Base-by-base conservation (phyloP, 257 asterid genomes). In the Dorcoceras hygrometricum region DNA sequence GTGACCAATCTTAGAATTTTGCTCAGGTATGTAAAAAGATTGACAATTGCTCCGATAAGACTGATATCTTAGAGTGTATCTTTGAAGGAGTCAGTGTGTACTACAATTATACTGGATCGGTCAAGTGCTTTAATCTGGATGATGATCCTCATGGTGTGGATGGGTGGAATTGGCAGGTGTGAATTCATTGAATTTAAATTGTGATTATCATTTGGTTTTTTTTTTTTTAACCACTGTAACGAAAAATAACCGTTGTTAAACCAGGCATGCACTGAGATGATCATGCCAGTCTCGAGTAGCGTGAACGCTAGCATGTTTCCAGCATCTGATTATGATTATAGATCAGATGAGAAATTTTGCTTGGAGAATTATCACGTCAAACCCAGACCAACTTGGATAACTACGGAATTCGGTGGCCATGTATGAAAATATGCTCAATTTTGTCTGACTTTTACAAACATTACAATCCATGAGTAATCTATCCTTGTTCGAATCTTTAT, bases 101-200 rank as follows among this genome's bases (percentile, higher is more conserved):
- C 71, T 92, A 92, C 82, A 92, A 92, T 63, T 86, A 82, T 73
- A 89, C 96, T 0, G 96, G 96, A 71, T 73, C 78, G 5, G 86
- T 78, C 65, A 77, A 75, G 20, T 89, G 98, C 83, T 92, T 87
- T 78, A 58, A 88, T 75, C 67, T 89, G 75, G 86, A 83, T 28
- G 97, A 92, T 54, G 97, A 92, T 57, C 97, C 96, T 73, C 94
- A 92, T 79, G 98, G 98, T 31, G 81, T 86, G 91, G 76, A 75
- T 28, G 98, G 98, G 60, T 92, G 96, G 98, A 78, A 87, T 65
- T 92, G 98, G 97, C 98, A 92, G 95, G 98, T 92, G 71, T 2
- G 54, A 51, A 36, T 48, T 26, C 20, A 23, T 23, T 54, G 19
- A 1, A 31, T 31, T 25, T 62, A 2, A 11, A 34, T 20, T 7